Evolutionary conservation across 1,284 basidiomycete species (phyloP), one percentile per base, ranked within the genome.

Genomic region (Cryptococcus hybrid): DNA sequence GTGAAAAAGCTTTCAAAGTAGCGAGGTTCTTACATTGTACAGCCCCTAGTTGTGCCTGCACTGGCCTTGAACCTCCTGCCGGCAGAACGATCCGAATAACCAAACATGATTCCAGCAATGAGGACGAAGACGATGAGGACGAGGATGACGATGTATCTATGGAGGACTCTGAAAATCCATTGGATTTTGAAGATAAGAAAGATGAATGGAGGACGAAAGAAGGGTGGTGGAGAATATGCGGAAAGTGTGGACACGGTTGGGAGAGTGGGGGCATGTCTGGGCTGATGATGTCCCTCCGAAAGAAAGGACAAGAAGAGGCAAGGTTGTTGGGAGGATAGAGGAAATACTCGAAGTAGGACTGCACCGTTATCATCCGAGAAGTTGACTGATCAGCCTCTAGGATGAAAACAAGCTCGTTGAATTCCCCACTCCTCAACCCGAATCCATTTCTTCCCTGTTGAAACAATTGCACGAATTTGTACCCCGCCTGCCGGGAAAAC

Each of bases 241-340:
- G 77, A 8, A 46, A 75, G 12, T 96, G 92, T 75, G 86, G 88
- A 0, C 92, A 93, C 76, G 81, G 80, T 37, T 83, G 86, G 58
- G 78, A 84, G 56, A 78, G 84, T 44, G 89, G 91, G 24, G 88
- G 34, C 83, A 89, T 74, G 82, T 84, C 57, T 73, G 77, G 15
- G 76, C 73, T 2, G 58, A 55, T 6, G 69, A 71, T 11, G 69
- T 78, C 11, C 65, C 64, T 6, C 61, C 67, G 9, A 68, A 68
- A 35, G 80, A 81, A 64, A 59, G 67, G 49, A 66, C 61, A 37
- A 83, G 92, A 45, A 82, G 89, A 72, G 85, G 83, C 48, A 86
- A 86, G 63, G 85, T 91, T 7, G 92, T 90, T 2, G 83, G 89
- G 54, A 83, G 89, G 53, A 82, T 94, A 52, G 92, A 96, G 71